Conservation (phyloP, 2,329 filamentous ascomycete species). For the Fusarium hainanense region DNA sequence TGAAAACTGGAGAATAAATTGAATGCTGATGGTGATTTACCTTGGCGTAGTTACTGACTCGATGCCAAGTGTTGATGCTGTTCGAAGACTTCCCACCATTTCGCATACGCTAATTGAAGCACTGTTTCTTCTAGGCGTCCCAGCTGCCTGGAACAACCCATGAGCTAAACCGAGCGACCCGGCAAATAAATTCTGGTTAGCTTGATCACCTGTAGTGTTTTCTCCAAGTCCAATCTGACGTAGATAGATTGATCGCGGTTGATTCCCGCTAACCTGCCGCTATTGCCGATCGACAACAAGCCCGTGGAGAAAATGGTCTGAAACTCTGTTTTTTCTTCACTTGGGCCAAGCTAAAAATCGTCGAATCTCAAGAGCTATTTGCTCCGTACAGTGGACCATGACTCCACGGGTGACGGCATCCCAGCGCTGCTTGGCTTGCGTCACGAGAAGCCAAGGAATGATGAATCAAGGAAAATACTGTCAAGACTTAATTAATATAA, state of each 20-base stretch:
- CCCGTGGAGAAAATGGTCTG: neutral
- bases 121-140: no score
- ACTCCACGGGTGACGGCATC: slow-evolving; percentile 3
- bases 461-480: neutral
- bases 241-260: neutral
- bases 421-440: slow-evolving; percentile 9
- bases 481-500: neutral
- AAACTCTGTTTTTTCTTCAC: neutral
- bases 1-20: neutral
- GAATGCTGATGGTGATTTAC: neutral
- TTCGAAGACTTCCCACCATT: neutral
- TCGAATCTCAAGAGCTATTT: neutral
- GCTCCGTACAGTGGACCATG: slow-evolving; percentile 1
- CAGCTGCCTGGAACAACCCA: neutral
- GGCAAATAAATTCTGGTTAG: neutral
- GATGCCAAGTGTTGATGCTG: neutral
- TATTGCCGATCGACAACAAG: neutral
- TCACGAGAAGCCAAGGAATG: slow-evolving; percentile 2
- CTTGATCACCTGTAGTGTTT: neutral
- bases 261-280: neutral
- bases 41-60: neutral
- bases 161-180: no score
- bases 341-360: neutral
- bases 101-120: no score
- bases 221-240: neutral